Conservation (phyloP, 768 basidiomycete genomes). For the Paxillus involutus region DNA sequence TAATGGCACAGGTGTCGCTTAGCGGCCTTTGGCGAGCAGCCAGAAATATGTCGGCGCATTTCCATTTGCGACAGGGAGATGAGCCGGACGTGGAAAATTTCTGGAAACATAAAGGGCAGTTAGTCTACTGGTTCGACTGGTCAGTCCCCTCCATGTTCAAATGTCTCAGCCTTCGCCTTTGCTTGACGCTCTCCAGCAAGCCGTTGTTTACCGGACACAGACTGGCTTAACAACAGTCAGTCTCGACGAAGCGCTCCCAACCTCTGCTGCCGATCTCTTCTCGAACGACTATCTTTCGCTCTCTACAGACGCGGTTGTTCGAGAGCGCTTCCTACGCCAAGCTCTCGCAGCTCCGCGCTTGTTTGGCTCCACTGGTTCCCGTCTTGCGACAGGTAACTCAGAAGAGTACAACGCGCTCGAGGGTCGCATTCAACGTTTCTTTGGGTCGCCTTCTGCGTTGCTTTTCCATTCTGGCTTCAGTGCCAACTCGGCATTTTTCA, state of each 20-base stretch:
- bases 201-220: slow-evolving; percentile 4
- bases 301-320: slow-evolving; percentile 31
- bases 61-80: too few species aligned
- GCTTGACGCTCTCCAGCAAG: slow-evolving; percentile 14
- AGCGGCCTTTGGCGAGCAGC: too few species aligned
- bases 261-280: slow-evolving; percentile 35
- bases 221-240: slow-evolving; percentile 8
- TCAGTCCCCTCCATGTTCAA: background rate
- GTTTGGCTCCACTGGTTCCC: slow-evolving; percentile 51
- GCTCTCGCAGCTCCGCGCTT: slow-evolving; percentile 25
- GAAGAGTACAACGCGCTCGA: slow-evolving; percentile 15
- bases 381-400: slow-evolving; percentile 44
- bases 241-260: slow-evolving; percentile 18
- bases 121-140: too few species aligned
- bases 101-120: too few species aligned
- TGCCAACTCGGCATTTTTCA: slow-evolving; percentile 52
- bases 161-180: slow-evolving; percentile 13
- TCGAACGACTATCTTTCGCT: slow-evolving; percentile 56
- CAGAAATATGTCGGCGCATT: too few species aligned
- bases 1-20: too few species aligned
- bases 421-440: slow-evolving; percentile 9
- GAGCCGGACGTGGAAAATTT: too few species aligned
- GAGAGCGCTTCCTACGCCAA: slow-evolving; percentile 32
- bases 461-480: slow-evolving; percentile 55
- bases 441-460: slow-evolving; percentile 39